Evolutionary conservation across 2,329 filamentous ascomycete species (phyloP).

Genomic region (Nemania sp.): DNA sequence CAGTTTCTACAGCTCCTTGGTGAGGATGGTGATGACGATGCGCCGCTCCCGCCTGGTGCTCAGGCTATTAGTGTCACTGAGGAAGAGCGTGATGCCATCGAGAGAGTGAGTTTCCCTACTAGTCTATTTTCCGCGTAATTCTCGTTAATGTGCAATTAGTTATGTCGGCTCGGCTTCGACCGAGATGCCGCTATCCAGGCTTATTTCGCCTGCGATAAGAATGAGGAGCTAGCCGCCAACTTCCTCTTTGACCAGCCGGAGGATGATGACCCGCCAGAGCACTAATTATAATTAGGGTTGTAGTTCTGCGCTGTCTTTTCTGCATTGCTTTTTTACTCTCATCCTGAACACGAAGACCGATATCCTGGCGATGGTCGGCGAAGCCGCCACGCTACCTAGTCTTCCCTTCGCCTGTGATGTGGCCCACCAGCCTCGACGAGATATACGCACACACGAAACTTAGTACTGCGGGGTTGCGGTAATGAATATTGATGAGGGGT

Average conservation of each 20-base stretch:
- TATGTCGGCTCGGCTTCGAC: slow-evolving; percentile 93
- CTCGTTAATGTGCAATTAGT: slow-evolving; percentile 59
- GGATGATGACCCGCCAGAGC: slow-evolving; percentile 72
- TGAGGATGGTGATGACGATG: slow-evolving; percentile 88
- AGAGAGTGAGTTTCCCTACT: slow-evolving; percentile 73
- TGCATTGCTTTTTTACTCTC: slow-evolving; percentile 28
- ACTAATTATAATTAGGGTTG: slow-evolving; percentile 50
- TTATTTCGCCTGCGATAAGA: slow-evolving; percentile 99
- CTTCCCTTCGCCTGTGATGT: slow-evolving; percentile 27
- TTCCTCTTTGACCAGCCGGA: slow-evolving; percentile 98
- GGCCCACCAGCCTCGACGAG: slow-evolving; percentile 20
- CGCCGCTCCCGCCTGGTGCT: slow-evolving; percentile 85
- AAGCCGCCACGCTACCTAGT: slow-evolving; percentile 23
- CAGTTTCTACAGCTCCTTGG: slow-evolving; percentile 92
- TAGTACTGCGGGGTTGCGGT: slow-evolving; percentile 14
- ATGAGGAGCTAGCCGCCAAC: slow-evolving; percentile 97
- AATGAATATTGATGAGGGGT: slow-evolving; percentile 19
- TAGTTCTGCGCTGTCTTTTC: slow-evolving; percentile 27
- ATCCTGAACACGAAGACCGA: slow-evolving; percentile 31
- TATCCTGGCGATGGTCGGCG: slow-evolving; percentile 36
- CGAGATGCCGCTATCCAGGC: slow-evolving; percentile 95
- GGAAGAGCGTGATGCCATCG: slow-evolving; percentile 96
- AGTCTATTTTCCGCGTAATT: slow-evolving; percentile 15
- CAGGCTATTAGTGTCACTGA: slow-evolving; percentile 93
- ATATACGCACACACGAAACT: slow-evolving; percentile 30